phyloP scores from a whole-genome alignment of 805 yeast species.

The Tetrapisispora pingtungensis region DNA sequence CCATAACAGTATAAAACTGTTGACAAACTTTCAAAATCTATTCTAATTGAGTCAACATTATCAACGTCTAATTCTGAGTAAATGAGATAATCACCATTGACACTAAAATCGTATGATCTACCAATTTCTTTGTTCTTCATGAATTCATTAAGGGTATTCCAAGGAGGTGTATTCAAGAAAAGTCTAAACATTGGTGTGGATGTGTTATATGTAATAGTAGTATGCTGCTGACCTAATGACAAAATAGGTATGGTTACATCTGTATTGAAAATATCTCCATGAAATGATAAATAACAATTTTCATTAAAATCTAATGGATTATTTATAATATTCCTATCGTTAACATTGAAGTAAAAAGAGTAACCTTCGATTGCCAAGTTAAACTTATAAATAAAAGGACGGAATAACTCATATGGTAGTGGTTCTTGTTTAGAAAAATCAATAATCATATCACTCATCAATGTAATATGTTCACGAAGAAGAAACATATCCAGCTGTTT shows the following conservation, averaged over 20 bases:
- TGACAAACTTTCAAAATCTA: conserved; percentile 55
- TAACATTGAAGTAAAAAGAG: conserved; percentile 63
- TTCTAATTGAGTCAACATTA: conserved; percentile 56
- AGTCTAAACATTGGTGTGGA: conserved; percentile 52
- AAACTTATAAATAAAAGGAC: conserved; percentile 57
- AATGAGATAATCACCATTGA: conserved; percentile 59
- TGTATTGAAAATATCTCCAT: conserved; percentile 47
- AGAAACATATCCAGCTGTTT: conserved; percentile 49
- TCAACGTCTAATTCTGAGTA: conserved; percentile 49
- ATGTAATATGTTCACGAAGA: conserved; percentile 70
- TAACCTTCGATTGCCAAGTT: conserved; percentile 52
- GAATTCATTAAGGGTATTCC: conserved; percentile 81
- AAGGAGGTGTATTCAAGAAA: conserved; percentile 69
- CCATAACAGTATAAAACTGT: conserved; percentile 72
- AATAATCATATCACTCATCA: conserved; percentile 58
- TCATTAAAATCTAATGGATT: conserved; percentile 78
- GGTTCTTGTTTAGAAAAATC: conserved; percentile 73
- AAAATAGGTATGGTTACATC: conserved; percentile 49
- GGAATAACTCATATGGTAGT: conserved; percentile 61
- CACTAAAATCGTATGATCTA: conserved; percentile 46
- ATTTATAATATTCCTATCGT: conserved; percentile 80
- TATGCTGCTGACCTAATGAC: conserved; percentile 41
- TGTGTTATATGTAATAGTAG: conserved; percentile 41
- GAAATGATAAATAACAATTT: conserved; percentile 65
- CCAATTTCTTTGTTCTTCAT: conserved; percentile 57